Percentiles rank a stretch among this genome's conserved stretches.
Evolutionary conservation across 2,329 filamentous ascomycete genomes (phyloP).

Genomic region (Aspergillus costaricaensis): DNA sequence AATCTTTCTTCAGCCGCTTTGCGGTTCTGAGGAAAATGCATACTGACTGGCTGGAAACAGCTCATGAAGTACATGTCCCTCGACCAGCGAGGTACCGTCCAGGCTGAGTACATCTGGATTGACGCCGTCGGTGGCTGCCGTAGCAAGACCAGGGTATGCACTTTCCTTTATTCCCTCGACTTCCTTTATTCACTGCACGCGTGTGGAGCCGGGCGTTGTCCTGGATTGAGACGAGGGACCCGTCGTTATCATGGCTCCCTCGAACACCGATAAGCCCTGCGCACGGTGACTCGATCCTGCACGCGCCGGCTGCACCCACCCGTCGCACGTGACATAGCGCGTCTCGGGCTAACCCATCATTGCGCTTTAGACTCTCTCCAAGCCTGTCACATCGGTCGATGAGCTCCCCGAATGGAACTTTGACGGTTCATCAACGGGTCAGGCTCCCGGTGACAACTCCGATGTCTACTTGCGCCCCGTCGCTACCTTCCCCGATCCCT

Average conservation of each 20-base stretch:
- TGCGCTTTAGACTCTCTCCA: constrained; percentile 61
- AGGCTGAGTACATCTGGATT: constrained; percentile 98
- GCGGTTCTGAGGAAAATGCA: constrained; percentile 34
- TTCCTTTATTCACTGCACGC: background rate
- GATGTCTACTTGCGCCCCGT: constrained; percentile 94
- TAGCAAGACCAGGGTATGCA: constrained; percentile 92
- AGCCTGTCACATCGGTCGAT: constrained; percentile 58
- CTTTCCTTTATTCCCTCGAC: background rate
- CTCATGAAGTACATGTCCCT: constrained; percentile 86
- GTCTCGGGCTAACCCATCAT: constrained; percentile 3
- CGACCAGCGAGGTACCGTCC: constrained; percentile 82
- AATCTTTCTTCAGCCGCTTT: constrained; percentile 33
- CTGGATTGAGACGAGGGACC: background rate
- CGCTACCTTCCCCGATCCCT: constrained; percentile 87
- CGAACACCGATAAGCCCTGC: constrained; percentile 28
- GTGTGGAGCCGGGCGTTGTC: background rate
- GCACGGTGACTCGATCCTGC: constrained; percentile 26
- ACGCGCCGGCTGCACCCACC: constrained; percentile 30
- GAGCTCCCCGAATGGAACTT: constrained; percentile 80
- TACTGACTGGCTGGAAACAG: constrained; percentile 57
- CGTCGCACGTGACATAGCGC: constrained; percentile 28
- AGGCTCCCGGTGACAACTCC: constrained; percentile 92
- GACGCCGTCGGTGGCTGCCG: constrained; percentile 79
- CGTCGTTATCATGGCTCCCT: constrained; percentile 10
- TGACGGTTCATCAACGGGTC: constrained; percentile 85